Conservation (phyloP, 202 grass and related monocot species). For the Schoenoplectus triqueter region DNA sequence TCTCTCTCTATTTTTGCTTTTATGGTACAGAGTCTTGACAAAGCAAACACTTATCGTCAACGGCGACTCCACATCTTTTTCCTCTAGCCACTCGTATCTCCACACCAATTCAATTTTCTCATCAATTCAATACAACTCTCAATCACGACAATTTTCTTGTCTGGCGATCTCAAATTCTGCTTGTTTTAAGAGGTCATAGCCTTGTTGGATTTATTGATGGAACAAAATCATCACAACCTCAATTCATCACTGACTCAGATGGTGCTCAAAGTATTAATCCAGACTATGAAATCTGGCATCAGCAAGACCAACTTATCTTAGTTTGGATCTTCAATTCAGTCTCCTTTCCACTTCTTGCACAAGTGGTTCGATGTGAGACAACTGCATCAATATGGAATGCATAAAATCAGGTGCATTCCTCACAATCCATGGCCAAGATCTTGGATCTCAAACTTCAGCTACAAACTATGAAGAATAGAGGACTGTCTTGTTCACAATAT, state of each 20-base stretch:
- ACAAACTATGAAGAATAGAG: not conserved
- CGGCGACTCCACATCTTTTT: no score
- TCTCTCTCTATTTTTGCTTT: no score
- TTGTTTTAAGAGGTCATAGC: not conserved
- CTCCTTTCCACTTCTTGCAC: not conserved
- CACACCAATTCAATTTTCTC: no score
- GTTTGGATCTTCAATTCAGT: not conserved
- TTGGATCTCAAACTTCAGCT: not conserved
- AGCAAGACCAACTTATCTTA: not conserved
- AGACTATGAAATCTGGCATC: not conserved
- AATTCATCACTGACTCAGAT: not conserved
- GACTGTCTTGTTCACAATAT: no score
- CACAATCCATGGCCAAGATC: not conserved
- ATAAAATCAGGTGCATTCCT: not conserved
- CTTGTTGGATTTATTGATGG: not conserved
- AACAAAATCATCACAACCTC: not conserved
- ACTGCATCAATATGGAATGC: not conserved
- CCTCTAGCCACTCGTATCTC: no score
- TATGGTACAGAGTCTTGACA: no score
- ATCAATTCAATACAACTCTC: not conserved
- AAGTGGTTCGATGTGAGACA: not conserved
- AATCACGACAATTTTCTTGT: not conserved
- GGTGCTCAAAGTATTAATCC: no score
- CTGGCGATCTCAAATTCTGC: not conserved
- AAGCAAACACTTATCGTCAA: no score